Evolutionary conservation across 2,329 filamentous ascomycete species (phyloP).

Genomic region (Venturia nashicola): DNA sequence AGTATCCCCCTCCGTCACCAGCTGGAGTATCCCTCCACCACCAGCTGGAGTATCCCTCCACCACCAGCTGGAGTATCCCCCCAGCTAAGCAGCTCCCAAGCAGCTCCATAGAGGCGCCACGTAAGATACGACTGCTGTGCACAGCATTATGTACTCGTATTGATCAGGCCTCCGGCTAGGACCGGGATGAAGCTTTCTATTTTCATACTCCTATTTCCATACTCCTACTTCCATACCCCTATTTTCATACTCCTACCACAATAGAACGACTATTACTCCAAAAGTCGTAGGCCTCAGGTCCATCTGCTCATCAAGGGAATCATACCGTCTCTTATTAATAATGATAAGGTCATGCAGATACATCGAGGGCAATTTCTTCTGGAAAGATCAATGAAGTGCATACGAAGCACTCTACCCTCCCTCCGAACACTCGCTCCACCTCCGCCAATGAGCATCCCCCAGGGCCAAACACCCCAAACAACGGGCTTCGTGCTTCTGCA

Average conservation of each 20-base stretch:
- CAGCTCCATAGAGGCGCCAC: neutral
- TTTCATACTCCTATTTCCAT: too few species aligned
- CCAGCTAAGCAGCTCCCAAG: neutral
- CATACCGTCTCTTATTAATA: neutral
- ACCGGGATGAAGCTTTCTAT: neutral
- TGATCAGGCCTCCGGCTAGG: neutral
- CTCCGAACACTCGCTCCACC: neutral
- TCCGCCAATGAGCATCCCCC: neutral
- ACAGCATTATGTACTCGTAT: too few species aligned
- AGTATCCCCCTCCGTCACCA: too few species aligned
- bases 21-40: neutral
- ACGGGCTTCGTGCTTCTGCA: neutral
- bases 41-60: neutral
- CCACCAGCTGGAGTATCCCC: neutral
- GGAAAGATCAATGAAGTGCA: neutral
- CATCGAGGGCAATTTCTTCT: neutral
- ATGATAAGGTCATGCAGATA: too few species aligned
- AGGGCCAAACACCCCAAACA: neutral
- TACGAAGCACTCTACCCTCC: neutral
- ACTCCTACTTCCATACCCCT: too few species aligned
- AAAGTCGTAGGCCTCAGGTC: neutral
- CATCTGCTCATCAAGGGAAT: neutral
- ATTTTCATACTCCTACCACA: too few species aligned
- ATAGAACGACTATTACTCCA: too few species aligned
- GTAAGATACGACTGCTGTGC: too few species aligned